phyloP scores from a whole-genome alignment of 768 basidiomycete genomes.

The Suillus paluster region DNA sequence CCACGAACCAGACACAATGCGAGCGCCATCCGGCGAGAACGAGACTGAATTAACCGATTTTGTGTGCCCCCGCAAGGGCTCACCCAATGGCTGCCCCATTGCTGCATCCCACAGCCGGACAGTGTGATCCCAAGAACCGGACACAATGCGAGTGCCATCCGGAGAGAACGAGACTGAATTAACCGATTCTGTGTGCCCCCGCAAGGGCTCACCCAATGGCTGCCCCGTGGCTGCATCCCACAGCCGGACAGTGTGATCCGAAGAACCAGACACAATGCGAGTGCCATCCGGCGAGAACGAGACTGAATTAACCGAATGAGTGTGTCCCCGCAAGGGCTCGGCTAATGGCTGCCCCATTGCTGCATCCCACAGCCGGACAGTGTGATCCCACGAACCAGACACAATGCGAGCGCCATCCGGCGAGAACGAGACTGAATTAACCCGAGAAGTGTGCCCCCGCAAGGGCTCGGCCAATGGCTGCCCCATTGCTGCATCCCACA shows the following conservation, averaged over 20 bases:
- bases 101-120: too few relatives aligned
- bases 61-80: neutral
- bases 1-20: neutral
- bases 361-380: constrained; percentile 16
- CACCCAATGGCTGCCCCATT: too few relatives aligned
- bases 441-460: constrained; percentile 9
- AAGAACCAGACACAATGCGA: neutral
- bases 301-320: neutral
- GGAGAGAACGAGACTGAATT: too few relatives aligned
- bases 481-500: constrained; percentile 5
- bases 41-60: neutral
- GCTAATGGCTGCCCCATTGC: constrained; percentile 6
- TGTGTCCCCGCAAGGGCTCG: neutral
- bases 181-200: too few relatives aligned
- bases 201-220: too few relatives aligned
- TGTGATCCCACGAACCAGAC: constrained; percentile 13
- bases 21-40: constrained; percentile 2
- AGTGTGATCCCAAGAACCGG: too few relatives aligned
- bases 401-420: constrained; percentile 11
- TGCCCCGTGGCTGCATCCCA: too few relatives aligned
- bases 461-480: constrained; percentile 2
- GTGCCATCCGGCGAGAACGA: constrained; percentile 4
- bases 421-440: constrained; percentile 15
- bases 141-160: too few relatives aligned
- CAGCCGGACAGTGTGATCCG: neutral